Conservation (phyloP, 148 eudicot species). For the Chenopodium album region DNA sequence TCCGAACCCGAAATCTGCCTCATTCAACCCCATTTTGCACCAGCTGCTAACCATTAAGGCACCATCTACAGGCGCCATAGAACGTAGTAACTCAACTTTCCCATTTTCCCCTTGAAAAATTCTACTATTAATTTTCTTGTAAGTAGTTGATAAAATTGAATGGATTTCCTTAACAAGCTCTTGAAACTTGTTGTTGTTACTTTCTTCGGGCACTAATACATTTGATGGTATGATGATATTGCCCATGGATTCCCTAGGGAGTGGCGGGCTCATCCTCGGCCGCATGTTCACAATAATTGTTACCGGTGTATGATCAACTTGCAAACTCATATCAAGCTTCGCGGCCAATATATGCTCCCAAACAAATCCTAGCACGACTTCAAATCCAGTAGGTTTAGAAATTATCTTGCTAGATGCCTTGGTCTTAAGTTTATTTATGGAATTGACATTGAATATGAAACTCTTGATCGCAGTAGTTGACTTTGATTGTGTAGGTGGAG, state of each 20-base stretch:
- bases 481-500: not conserved
- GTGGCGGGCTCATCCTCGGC: conserved; percentile 4
- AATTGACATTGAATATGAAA: not conserved
- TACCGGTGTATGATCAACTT: not conserved
- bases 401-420: not conserved
- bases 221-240: not conserved
- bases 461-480: not conserved
- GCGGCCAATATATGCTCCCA: conserved; percentile 2
- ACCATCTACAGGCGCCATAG: not conserved
- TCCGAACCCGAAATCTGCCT: conserved; percentile 17
- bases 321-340: too few relatives aligned
- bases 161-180: conserved; percentile 20
- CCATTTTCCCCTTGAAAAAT: not conserved
- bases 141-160: not conserved
- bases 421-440: not conserved
- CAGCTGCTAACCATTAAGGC: conserved; percentile 9
- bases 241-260: conserved; percentile 14
- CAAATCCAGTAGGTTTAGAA: not conserved
- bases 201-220: not conserved
- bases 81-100: not conserved
- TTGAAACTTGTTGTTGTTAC: not conserved
- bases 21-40: conserved; percentile 20
- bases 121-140: not conserved
- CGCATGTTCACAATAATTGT: conserved; percentile 6
- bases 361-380: not conserved